Conservation (phyloP, 129 eudicot species). For the Centaurea solstitialis region DNA sequence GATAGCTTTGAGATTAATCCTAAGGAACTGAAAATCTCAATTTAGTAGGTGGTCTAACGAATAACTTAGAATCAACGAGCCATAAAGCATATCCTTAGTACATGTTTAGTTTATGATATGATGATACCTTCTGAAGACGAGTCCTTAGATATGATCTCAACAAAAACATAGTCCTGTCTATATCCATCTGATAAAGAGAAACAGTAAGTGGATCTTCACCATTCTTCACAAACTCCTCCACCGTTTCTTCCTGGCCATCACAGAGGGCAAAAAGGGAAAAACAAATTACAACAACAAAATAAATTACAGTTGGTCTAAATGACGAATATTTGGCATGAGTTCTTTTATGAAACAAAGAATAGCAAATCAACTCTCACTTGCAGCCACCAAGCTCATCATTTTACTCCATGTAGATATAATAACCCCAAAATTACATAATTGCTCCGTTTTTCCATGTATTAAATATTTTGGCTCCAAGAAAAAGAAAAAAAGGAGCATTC, state of each 20-base stretch:
- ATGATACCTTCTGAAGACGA: slow-evolving; percentile 83
- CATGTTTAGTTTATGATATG: neutral
- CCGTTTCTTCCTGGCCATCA: slow-evolving; percentile 70
- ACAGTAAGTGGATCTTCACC: slow-evolving; percentile 85
- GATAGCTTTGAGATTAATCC: neutral
- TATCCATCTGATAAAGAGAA: slow-evolving; percentile 89
- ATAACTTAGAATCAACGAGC: no score
- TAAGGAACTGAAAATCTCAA: neutral
- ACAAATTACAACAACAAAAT: neutral
- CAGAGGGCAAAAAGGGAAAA: neutral
- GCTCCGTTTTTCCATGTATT: neutral
- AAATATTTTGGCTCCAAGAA: neutral
- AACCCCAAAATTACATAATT: neutral
- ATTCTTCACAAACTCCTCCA: slow-evolving; percentile 58
- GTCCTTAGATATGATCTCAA: slow-evolving; percentile 87
- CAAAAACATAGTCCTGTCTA: slow-evolving; percentile 81
- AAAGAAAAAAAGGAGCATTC: neutral
- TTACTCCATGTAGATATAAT: neutral
- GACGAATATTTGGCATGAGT: neutral
- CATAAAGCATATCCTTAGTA: neutral
- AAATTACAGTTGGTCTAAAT: neutral
- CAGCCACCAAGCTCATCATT: neutral
- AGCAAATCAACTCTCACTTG: neutral
- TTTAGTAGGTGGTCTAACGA: neutral
- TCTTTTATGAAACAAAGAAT: neutral